Evolutionary conservation across 805 yeast species (phyloP).

Genomic region (Barnettozyma populi): DNA sequence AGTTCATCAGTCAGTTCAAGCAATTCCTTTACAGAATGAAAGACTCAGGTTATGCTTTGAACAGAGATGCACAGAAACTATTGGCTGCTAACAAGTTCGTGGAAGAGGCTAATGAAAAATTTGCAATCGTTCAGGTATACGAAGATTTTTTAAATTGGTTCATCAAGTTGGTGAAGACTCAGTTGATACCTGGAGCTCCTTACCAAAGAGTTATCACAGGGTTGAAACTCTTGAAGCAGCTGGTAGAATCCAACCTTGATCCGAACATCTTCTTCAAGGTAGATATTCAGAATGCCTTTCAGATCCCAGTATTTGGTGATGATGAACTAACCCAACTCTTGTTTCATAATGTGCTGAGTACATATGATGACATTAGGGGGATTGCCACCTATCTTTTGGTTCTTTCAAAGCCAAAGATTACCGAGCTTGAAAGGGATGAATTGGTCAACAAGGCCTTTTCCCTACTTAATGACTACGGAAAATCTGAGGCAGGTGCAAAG

Average conservation of each 20-base stretch:
- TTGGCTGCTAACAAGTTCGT: slow-evolving; percentile 31
- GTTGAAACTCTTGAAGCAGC: slow-evolving; percentile 37
- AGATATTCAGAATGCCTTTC: slow-evolving; percentile 44
- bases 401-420: slow-evolving; percentile 21
- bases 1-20: slow-evolving; percentile 54
- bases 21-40: slow-evolving; percentile 59
- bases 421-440: slow-evolving; percentile 7
- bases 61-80: slow-evolving; percentile 45
- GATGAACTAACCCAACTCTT: slow-evolving; percentile 40
- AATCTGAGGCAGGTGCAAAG: slow-evolving; percentile 77
- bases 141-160: slow-evolving; percentile 38
- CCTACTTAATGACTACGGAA: slow-evolving; percentile 44
- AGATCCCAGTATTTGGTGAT: slow-evolving; percentile 36
- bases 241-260: slow-evolving; percentile 57
- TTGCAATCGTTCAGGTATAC: slow-evolving; percentile 28
- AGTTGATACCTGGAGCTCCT: slow-evolving; percentile 51
- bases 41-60: slow-evolving; percentile 58
- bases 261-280: slow-evolving; percentile 35
- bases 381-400: slow-evolving; percentile 40
- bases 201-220: slow-evolving; percentile 49
- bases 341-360: slow-evolving; percentile 58
- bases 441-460: slow-evolving; percentile 26
- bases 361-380: slow-evolving; percentile 73
- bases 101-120: slow-evolving; percentile 31
- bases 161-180: slow-evolving; percentile 30